Evolutionary conservation across 495 filamentous ascomycete genomes (phyloP).

Genomic region (Aspergillus leporis): DNA sequence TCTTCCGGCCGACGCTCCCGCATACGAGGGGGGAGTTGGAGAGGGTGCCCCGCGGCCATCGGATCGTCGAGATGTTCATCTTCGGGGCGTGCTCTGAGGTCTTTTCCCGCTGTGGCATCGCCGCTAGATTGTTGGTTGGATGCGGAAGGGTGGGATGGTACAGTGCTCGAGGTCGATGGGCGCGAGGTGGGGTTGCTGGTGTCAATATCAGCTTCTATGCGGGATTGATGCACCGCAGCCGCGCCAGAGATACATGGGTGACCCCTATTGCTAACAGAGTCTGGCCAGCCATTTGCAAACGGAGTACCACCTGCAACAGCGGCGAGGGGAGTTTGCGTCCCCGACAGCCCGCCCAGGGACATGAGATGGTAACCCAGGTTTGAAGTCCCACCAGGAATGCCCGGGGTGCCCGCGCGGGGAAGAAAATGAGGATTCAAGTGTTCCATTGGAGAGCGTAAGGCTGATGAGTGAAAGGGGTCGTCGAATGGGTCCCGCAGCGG

Average conservation of each 20-base stretch:
- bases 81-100: slow-evolving; percentile 9
- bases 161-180: slow-evolving; percentile 45
- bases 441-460: slow-evolving; percentile 46
- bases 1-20: slow-evolving; percentile 56
- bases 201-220: slow-evolving; percentile 34
- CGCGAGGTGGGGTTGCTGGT: slow-evolving; percentile 39
- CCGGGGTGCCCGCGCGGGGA: slow-evolving; percentile 66
- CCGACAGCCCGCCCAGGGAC: slow-evolving; percentile 69
- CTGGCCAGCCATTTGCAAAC: slow-evolving; percentile 54
- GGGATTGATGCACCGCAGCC: slow-evolving; percentile 10
- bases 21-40: slow-evolving; percentile 40
- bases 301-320: slow-evolving; percentile 74
- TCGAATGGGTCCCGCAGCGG: slow-evolving; percentile 27
- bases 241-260: slow-evolving; percentile 15
- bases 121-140: slow-evolving; percentile 30
- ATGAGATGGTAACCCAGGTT: slow-evolving; percentile 90
- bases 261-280: slow-evolving; percentile 25
- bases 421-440: slow-evolving; percentile 66
- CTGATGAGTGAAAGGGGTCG: slow-evolving; percentile 33
- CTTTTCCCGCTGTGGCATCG: slow-evolving; percentile 9
- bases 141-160: slow-evolving; percentile 33
- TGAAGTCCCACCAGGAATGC: slow-evolving; percentile 81
- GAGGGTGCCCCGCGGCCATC: slow-evolving; percentile 19
- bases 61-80: slow-evolving; percentile 26
- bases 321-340: slow-evolving; percentile 82